Evolutionary conservation across 495 filamentous ascomycete genomes (phyloP).

Genomic region (Daldinia decipiens): DNA sequence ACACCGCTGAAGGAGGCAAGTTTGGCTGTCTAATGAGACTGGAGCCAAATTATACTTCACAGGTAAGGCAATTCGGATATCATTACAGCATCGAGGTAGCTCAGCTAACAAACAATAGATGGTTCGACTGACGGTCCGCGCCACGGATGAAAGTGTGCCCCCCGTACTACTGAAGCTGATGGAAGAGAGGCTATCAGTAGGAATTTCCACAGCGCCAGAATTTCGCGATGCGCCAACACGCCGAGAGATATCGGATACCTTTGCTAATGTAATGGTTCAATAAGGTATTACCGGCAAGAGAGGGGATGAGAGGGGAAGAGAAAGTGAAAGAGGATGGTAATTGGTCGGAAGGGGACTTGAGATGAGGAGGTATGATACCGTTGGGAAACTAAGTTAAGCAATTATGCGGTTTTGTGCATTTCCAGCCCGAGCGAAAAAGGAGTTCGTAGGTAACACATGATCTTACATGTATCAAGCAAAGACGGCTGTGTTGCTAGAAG

Average conservation of each 20-base stretch:
- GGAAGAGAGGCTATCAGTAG: constrained; percentile 76
- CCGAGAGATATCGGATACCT: constrained; percentile 59
- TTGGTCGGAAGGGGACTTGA: constrained; percentile 10
- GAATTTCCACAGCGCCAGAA: constrained; percentile 56
- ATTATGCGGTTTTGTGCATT: constrained; percentile 40
- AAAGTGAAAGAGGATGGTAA: constrained; percentile 8
- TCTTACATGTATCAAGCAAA: constrained; percentile 29
- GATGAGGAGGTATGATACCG: constrained; percentile 25
- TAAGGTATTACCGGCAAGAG: constrained; percentile 31
- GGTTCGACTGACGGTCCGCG: constrained; percentile 92
- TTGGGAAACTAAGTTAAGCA: constrained; percentile 29
- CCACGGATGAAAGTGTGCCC: constrained; percentile 90
- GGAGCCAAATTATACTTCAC: constrained; percentile 92
- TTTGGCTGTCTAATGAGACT: constrained; percentile 91
- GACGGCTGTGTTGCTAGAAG: constrained; percentile 35
- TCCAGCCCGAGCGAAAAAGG: constrained; percentile 39
- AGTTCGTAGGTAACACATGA: constrained; percentile 43
- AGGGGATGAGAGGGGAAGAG: neutral
- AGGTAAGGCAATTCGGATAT: constrained; percentile 62
- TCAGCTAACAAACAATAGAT: constrained; percentile 69
- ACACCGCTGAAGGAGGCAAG: constrained; percentile 85
- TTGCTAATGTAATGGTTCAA: constrained; percentile 62
- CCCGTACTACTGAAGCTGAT: constrained; percentile 83
- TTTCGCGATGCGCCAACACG: constrained; percentile 48
- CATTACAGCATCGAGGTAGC: neutral